phyloP scores from a whole-genome alignment of 73 alveolate genomes.

The Blepharisma japonicum region DNA sequence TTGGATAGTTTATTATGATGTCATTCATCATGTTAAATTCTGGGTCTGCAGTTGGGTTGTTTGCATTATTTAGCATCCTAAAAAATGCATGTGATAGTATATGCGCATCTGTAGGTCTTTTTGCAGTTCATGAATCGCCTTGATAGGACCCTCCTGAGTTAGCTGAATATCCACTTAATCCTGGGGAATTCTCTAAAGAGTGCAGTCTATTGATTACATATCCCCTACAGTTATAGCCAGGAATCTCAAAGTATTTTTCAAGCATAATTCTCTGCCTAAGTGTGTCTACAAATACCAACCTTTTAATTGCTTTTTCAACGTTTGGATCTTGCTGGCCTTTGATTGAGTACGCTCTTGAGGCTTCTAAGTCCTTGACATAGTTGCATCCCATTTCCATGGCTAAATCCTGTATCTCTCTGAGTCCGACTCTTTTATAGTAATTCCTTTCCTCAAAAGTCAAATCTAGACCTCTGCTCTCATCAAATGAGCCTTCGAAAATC shows the following conservation, averaged over 20 bases:
- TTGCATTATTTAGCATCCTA: constrained; percentile 10
- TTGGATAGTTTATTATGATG: constrained; percentile 5
- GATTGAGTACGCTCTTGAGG: neutral
- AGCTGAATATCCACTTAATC: neutral
- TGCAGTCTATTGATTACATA: neutral
- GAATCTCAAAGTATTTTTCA: constrained; percentile 20
- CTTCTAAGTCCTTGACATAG: constrained; percentile 3
- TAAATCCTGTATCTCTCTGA: constrained; percentile 8
- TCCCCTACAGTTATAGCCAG: constrained; percentile 22
- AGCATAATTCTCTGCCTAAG: constrained; percentile 1
- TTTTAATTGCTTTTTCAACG: neutral
- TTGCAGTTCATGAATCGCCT: neutral
- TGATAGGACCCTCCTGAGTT: constrained; percentile 2
- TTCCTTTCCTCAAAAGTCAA: constrained; percentile 11
- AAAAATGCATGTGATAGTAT: constrained; percentile 15
- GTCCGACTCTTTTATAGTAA: neutral
- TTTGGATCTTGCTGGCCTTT: neutral
- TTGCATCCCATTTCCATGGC: constrained; percentile 23
- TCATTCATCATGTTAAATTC: neutral
- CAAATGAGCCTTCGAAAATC: constrained; percentile 19
- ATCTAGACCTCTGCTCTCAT: neutral
- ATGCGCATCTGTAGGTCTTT: constrained; percentile 19
- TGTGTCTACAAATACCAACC: neutral
- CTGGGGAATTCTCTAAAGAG: neutral
- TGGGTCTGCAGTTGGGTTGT: constrained; percentile 4